Evolutionary conservation across 352 stramenopile genomes (phyloP), one percentile per base, ranked within the genome.

Genomic region (Phytopythium ostracodes): DNA sequence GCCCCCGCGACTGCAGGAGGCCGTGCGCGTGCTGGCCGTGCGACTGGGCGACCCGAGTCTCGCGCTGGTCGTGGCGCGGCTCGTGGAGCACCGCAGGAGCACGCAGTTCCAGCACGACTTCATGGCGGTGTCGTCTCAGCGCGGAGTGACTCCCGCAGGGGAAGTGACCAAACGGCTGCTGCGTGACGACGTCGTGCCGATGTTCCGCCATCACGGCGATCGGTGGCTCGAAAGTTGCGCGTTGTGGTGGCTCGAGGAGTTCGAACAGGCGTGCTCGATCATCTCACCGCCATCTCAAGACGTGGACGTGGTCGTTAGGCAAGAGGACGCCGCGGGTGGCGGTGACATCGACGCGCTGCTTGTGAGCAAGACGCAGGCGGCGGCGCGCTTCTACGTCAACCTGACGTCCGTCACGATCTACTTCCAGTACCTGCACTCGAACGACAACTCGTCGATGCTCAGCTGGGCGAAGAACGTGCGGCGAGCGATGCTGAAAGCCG

Each of bases 1-100:
- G 51, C 96, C 96, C 4, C 94, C 94, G 22, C 89, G 94, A 17
- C 75, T 98, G 29, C 94, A 98, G 76, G 92, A 97, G 56, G 88
- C 95, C 4, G 66, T 98, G 58, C 90, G 96, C 46, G 80, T 97
- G 31, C 88, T 98, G 46, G 76, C 83, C 4, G 78, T 87, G 27
- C 91, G 96, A 46, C 77, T 97, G 56, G 56, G 87, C 62, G 95
- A 98, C 70, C 65, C 79, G 29, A 89, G 90, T 59, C 73, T 98
- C 33, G 93, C 95, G 31, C 85, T 98, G 35, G 68, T 98, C 20
- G 77, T 98, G 42, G 76, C 88, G 25, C 78, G 93, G 17, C 74
- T 98, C 20, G 77, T 97, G 15, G 92, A 97, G 67, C 91, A 89
- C 63, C 70, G 74, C 47, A 67, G 55, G 44, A 81, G 73, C 36